A percentile compares a stretch with the other conserved stretches of the same genome.
These are phyloP conservation scores for Pythium dissimile DNA, from an alignment of 352 stramenopile species.

Conservation along the genomic window DNA sequence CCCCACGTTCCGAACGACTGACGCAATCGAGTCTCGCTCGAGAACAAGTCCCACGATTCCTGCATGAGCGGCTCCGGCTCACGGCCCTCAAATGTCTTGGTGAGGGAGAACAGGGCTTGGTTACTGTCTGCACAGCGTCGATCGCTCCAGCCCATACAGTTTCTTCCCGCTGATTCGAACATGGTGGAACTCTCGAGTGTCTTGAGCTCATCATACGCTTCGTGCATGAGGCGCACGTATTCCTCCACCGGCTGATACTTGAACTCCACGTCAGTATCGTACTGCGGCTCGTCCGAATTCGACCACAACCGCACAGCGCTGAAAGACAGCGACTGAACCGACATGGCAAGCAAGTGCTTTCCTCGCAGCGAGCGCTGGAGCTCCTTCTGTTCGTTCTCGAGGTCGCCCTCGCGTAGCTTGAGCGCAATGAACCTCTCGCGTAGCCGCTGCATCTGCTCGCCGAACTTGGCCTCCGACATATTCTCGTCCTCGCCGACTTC, in stretches of 20 bases:
- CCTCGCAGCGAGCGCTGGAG: constrained; percentile 12
- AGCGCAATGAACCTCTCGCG: constrained; percentile 19
- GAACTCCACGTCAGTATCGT: not conserved
- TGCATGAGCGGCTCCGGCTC: constrained; percentile 39
- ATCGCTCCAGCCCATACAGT: constrained; percentile 54
- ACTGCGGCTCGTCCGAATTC: not conserved
- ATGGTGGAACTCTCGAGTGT: not conserved
- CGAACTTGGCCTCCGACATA: constrained; percentile 12
- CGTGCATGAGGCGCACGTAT: constrained; percentile 5
- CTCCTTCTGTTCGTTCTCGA: constrained; percentile 11
- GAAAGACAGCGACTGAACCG: constrained; percentile 11
- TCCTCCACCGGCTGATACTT: not conserved
- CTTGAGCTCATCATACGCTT: constrained; percentile 8
- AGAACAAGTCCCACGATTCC: constrained; percentile 54
- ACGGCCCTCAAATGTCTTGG: constrained; percentile 44
- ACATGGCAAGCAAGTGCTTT: constrained; percentile 8
- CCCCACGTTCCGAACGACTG: constrained; percentile 13
- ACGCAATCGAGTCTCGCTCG: constrained; percentile 1
- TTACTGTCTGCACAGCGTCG: constrained; percentile 36
- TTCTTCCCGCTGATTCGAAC: constrained; percentile 9
- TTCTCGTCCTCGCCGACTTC: not conserved
- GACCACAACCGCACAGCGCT: constrained; percentile 7
- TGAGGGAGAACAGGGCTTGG: constrained; percentile 56
- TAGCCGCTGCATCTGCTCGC: constrained; percentile 4
- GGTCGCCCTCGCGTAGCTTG: constrained; percentile 4